Base-by-base conservation (phyloP, 495 filamentous ascomycete genomes). In the Poronia punctata region DNA sequence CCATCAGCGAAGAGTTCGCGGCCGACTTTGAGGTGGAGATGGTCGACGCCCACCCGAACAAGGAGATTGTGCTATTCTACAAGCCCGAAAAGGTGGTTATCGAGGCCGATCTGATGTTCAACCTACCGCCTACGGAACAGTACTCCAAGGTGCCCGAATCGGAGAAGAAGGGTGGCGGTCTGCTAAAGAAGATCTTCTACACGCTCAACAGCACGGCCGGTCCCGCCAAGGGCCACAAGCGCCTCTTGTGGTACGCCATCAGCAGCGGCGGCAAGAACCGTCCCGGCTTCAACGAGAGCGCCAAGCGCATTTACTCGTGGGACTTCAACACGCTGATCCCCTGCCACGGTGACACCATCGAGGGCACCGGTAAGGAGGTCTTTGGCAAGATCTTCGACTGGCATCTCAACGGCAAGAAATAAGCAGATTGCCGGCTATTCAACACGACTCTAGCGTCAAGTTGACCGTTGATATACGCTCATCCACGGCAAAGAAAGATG, bases 271-370 rank as follows among this genome's bases (percentile, higher is more conserved):
- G 14, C 14, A 51, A 43, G n/a, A 77, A 95, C 61, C 69, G 88
- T 33, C 23, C 53, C 10, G 79, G 74, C 4, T 95, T 88, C 54
- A 75, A 78, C 36, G 68, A 75, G 49, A 85, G 82, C 46, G 65
- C 86, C 22, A 55, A 57, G 46, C 68, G 76, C 45, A 93, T 98
- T 46, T 67, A 72, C 20, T 54, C 53, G 27, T 98, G 90, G 90
- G 84, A 90, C 45, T 89, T 95, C 52, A 80, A 88, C 46, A 82
- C 78, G 14, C 72, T 98, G 45, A 79, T 97, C 53, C 87, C 88
- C 1, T 96, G 89, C 57, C 92, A 98, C 69, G 92, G 92, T 7
- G 92, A 98, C 71, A 79, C 84, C 20, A 80, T 96, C 45, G 82
- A 88, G 59, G 78, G 64, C 14, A 75, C 75, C 25, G 88, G 75